A percentile compares a stretch with the other conserved stretches of the same genome.
Evolutionary conservation across 176 grass and related monocot genomes (phyloP).

Genomic region (Melocanna baccifera): DNA sequence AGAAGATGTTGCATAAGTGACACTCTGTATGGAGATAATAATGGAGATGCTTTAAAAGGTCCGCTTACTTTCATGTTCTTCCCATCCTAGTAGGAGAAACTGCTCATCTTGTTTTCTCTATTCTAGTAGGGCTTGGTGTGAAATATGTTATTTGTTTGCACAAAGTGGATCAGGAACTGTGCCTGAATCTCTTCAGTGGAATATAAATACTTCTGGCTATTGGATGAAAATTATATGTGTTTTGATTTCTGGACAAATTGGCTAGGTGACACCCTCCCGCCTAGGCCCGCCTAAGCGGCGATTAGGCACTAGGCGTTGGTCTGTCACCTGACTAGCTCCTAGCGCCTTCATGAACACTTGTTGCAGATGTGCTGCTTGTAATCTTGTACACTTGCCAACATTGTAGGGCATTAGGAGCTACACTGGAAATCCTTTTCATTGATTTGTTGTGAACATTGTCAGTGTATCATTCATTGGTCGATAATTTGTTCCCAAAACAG

Average conservation of each 20-base stretch:
- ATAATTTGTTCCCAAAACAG: not conserved
- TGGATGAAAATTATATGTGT: not conserved
- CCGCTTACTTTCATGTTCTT: constrained; percentile 23
- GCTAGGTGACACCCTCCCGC: no score
- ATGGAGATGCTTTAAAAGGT: constrained; percentile 90
- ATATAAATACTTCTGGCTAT: not conserved
- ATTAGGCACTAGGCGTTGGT: no score
- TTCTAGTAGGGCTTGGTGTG: constrained; percentile 1
- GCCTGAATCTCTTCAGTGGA: constrained; percentile 9
- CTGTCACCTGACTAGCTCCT: no score
- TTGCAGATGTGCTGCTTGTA: not conserved
- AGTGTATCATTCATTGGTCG: not conserved
- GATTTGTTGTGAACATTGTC: not conserved
- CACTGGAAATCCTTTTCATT: not conserved
- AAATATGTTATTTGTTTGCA: constrained; percentile 4
- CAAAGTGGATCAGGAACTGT: not conserved
- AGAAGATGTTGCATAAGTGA: constrained; percentile 86
- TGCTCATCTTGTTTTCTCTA: not conserved
- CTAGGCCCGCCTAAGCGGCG: no score
- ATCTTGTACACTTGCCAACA: not conserved
- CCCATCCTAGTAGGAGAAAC: not conserved
- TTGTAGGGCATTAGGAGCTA: not conserved
- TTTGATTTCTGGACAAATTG: not conserved
- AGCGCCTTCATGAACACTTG: no score
- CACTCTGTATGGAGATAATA: constrained; percentile 74